These are phyloP conservation scores for Bombardia bombarda DNA, from an alignment of 495 filamentous ascomycete genomes.

Conservation along the genomic window DNA sequence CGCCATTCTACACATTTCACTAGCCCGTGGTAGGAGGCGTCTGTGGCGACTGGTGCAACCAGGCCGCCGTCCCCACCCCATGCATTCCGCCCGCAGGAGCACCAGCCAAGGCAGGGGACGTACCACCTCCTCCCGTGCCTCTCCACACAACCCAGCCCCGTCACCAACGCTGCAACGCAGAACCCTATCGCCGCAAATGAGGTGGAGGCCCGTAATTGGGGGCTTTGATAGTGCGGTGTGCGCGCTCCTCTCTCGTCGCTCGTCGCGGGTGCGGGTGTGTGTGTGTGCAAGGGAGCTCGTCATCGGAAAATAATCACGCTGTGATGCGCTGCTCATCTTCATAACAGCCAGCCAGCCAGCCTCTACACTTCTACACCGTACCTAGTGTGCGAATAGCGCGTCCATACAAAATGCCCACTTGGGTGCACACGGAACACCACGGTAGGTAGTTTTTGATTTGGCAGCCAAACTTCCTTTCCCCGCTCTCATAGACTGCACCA, in stretches of 20 bases:
- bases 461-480: no score
- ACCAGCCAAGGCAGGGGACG: constrained; percentile 12
- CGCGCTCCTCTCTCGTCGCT: no score
- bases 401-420: no score
- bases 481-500: no score
- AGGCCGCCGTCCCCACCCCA: constrained; percentile 16
- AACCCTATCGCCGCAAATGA: constrained; percentile 19
- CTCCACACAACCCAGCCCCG: constrained; percentile 9
- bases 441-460: no score
- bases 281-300: constrained; percentile 1
- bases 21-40: constrained; percentile 12
- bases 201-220: constrained; percentile 16
- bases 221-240: constrained; percentile 6
- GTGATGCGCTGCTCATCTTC: neutral
- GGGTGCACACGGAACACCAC: no score
- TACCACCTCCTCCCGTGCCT: constrained; percentile 11
- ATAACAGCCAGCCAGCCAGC: no score
- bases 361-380: no score
- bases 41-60: constrained; percentile 21
- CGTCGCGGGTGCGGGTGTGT: neutral
- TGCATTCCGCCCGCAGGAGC: constrained; percentile 19
- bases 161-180: constrained; percentile 17
- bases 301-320: constrained; percentile 9
- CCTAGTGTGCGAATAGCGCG: no score
- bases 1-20: constrained; percentile 21